Evolutionary conservation across 345 rosid species (phyloP), one percentile per base, ranked within the genome.

Genomic region (Salix koriyanagi): DNA sequence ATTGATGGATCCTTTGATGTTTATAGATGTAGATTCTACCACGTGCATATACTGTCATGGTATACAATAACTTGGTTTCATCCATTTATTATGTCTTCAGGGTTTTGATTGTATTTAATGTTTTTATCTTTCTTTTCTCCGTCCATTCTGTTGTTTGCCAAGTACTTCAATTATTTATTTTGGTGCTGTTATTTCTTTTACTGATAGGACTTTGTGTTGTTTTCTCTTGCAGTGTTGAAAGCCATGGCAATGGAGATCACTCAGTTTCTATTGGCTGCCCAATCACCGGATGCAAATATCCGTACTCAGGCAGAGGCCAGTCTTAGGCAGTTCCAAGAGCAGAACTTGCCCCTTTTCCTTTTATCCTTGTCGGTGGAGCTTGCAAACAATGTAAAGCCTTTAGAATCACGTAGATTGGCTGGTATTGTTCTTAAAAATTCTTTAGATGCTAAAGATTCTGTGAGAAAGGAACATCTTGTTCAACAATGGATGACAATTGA

Each of bases 341-440:
- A 92, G 73, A 96, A 91, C 82, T 75, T 93, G 79, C 93, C 98
- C 7, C 85, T 66, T 34, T 96, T 82, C 73, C 87, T 96, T 61
- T 58, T 96, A 12, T 92, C 98, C 1, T 72, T 96, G 71, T 92
- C 98, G 0, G 82, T 84, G 78, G 99, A 96, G 88, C 96, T 96
- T 69, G 87, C 93, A 30, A 90, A 90, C 83, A 85, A 89, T 67
- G 92, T 86, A 15, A 91, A 96, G 75, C 94, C 99, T 14, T 77
- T 84, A 56, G 97, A 91, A 76, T 89, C 94, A 41, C 97, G 99
- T 60, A 81, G 91, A 61, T 80, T 96, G 76, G 99, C 97, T 78
- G 98, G 98, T 91, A 90, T 93, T 65, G 74, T 96, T 71, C 97
- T 96, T 41, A 93, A 96, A 86, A 96, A 96, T 72, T 91, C 98